Evolutionary conservation across 192 early-diverging fungal species (phyloP).

Genomic region (Coemansia sp.): DNA sequence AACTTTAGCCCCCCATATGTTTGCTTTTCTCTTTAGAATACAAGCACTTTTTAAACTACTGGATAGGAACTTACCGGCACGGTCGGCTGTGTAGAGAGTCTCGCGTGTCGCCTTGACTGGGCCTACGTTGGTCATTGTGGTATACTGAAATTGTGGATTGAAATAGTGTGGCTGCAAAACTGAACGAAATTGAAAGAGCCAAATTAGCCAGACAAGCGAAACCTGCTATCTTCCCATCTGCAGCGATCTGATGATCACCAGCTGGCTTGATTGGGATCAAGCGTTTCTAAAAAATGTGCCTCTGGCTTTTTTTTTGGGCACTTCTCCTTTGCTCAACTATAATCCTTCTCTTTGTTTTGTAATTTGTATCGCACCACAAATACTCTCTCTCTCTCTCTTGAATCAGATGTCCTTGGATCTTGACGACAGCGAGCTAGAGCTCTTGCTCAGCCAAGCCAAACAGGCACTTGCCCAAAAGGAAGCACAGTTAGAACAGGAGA

Average conservation of each 20-base stretch:
- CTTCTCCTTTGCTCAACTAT: not conserved
- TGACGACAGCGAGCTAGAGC: constrained; percentile 33
- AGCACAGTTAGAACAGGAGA: constrained; percentile 8
- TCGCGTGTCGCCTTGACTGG: constrained; percentile 52
- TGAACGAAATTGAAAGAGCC: not conserved
- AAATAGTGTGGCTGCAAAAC: not conserved
- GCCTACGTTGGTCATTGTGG: constrained; percentile 22
- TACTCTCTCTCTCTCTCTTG: not conserved
- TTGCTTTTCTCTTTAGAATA: not conserved
- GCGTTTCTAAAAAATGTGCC: not conserved
- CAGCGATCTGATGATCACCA: not conserved
- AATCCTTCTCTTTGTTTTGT: not conserved
- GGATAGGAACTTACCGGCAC: constrained; percentile 36
- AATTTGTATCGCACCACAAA: not conserved
- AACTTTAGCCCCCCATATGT: not conserved
- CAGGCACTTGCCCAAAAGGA: constrained; percentile 13
- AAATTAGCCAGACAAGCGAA: not conserved
- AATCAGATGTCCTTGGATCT: constrained; percentile 2
- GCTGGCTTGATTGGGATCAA: not conserved
- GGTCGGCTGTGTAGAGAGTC: constrained; percentile 52
- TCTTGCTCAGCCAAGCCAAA: constrained; percentile 43
- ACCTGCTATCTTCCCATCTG: not conserved
- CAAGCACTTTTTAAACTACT: not conserved
- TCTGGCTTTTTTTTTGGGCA: not conserved
- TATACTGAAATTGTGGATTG: not conserved